Conservation (phyloP, 108 stramenopile species). For the Nitzschia palea region DNA sequence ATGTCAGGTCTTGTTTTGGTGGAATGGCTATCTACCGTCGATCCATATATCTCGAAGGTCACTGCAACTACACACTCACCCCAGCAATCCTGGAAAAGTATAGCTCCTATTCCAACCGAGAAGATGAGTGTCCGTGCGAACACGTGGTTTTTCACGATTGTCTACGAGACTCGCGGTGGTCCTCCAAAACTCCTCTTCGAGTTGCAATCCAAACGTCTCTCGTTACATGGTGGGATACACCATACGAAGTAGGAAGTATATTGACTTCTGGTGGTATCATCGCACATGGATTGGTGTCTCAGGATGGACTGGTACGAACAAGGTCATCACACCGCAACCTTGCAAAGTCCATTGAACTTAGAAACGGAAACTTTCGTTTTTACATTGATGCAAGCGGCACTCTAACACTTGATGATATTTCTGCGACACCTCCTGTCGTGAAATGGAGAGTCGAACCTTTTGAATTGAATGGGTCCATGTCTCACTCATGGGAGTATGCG, state of each 20-base stretch:
- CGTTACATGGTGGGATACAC: neutral
- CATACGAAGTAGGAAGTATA: neutral
- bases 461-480: neutral
- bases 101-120: neutral
- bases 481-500: neutral
- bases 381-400: neutral
- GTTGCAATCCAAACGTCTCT: slow-evolving; percentile 14
- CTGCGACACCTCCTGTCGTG: neutral
- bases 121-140: slow-evolving; percentile 11
- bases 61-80: neutral
- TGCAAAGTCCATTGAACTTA: neutral
- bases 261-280: neutral
- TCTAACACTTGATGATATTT: neutral
- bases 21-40: slow-evolving; percentile 6
- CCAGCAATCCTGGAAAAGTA: neutral
- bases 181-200: too few relatives aligned
- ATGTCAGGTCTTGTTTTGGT: slow-evolving; percentile 22
- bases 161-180: neutral
- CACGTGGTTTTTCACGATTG: slow-evolving; percentile 18
- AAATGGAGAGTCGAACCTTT: neutral
- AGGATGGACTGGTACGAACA: neutral
- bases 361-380: neutral
- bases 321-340: neutral
- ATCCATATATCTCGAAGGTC: slow-evolving; percentile 2
- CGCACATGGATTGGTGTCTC: neutral